phyloP scores from a whole-genome alignment of 2,329 filamentous ascomycete genomes.

The Aureobasidium vineae region DNA sequence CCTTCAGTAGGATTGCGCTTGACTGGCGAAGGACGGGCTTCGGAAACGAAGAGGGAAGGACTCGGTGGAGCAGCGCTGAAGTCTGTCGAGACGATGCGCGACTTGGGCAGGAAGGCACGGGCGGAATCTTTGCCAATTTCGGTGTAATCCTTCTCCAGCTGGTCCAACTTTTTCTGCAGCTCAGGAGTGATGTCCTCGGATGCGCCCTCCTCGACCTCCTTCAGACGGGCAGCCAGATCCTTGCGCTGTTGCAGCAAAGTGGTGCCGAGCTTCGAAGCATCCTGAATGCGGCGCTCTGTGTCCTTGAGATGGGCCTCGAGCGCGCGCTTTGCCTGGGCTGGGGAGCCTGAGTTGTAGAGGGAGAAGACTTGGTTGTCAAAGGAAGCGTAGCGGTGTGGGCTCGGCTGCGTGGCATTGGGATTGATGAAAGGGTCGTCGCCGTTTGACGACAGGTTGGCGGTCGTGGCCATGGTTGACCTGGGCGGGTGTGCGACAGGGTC shows the following conservation, averaged over 20 bases:
- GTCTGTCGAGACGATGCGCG: conserved; percentile 54
- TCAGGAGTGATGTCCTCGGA: conserved; percentile 76
- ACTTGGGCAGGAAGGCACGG: conserved; percentile 81
- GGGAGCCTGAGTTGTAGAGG: conserved; percentile 70
- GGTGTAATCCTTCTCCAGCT: conserved; percentile 93
- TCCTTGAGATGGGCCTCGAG: conserved; percentile 89
- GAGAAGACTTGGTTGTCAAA: conserved; percentile 81
- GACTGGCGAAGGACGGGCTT: conserved; percentile 72
- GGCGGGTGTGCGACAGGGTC: conserved; percentile 7
- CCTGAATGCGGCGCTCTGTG: conserved; percentile 85
- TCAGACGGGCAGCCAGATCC: conserved; percentile 75
- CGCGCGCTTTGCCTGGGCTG: conserved; percentile 81
- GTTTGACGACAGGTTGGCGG: conserved; percentile 14
- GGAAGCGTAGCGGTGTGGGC: conserved; percentile 69
- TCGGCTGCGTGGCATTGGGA: conserved; percentile 11
- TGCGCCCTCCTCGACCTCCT: conserved; percentile 75
- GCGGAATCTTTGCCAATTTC: conserved; percentile 89
- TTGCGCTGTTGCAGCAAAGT: conserved; percentile 83
- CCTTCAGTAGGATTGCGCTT: conserved; percentile 72
- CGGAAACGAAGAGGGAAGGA: conserved; percentile 65
- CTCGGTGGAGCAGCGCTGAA: conserved; percentile 23
- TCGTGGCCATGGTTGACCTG: conserved; percentile 10
- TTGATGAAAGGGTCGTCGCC: conserved; percentile 21
- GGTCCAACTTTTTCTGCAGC: conserved; percentile 74
- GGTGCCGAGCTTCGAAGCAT: conserved; percentile 85